These are phyloP conservation scores for Guadua angustifolia DNA, from an alignment of 176 grass and related monocot genomes.

Conservation along the genomic window DNA sequence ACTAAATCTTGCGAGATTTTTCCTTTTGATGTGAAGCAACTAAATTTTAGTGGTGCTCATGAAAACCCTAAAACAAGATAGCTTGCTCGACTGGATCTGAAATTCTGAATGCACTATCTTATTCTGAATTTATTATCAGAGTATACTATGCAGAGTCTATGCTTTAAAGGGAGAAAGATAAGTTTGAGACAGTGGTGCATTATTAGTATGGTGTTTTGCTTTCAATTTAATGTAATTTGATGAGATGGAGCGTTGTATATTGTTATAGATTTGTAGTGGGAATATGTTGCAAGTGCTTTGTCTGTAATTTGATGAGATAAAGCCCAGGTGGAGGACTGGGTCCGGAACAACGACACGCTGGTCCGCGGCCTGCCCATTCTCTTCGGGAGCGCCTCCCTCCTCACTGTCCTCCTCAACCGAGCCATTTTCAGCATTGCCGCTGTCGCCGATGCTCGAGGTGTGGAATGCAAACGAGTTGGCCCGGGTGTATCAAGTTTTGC, in stretches of 20 bases:
- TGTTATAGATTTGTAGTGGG: slow-evolving; percentile 25
- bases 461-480: no score
- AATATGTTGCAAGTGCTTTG: background rate
- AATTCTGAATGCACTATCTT: slow-evolving; percentile 11
- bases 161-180: slow-evolving; percentile 43
- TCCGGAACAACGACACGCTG: no score
- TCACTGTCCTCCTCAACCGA: no score
- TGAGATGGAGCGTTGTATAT: slow-evolving; percentile 26
- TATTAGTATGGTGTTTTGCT: slow-evolving; percentile 4
- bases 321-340: no score
- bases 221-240: slow-evolving; percentile 33
- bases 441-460: no score
- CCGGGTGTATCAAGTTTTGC: no score
- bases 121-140: background rate
- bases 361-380: no score
- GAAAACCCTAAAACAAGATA: slow-evolving; percentile 29
- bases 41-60: background rate
- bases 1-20: slow-evolving; percentile 2
- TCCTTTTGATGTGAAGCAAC: slow-evolving; percentile 17
- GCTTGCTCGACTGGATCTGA: slow-evolving; percentile 21
- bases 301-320: slow-evolving; percentile 49
- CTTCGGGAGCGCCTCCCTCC: no score
- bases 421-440: no score
- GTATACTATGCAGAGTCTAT: slow-evolving; percentile 43
- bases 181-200: slow-evolving; percentile 12